Evolutionary conservation across 305 asterid genomes (phyloP).

Genomic region (Caryopteris hybrid): DNA sequence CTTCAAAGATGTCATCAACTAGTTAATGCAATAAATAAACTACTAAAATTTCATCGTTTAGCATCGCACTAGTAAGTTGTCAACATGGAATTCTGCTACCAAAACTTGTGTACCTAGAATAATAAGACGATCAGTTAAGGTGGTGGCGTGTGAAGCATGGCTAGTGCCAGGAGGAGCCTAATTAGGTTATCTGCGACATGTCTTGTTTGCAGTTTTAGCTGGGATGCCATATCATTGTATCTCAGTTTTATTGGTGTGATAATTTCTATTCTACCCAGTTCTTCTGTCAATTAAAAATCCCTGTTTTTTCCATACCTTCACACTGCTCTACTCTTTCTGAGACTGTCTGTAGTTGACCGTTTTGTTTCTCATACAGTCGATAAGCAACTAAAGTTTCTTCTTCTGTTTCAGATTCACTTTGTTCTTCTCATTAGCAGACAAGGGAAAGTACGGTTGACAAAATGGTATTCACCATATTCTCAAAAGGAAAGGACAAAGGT

Average conservation of each 20-base stretch:
- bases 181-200: background rate
- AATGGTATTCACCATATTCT: constrained; percentile 51
- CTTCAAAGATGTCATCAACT: background rate
- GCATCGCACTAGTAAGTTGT: background rate
- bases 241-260: background rate
- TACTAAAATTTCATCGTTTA: background rate
- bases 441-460: constrained; percentile 53
- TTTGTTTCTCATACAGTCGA: background rate
- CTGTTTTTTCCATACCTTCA: background rate
- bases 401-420: constrained; percentile 44
- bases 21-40: background rate
- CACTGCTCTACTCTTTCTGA: background rate
- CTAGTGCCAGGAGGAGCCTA: background rate
- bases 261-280: background rate
- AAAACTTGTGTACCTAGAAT: background rate
- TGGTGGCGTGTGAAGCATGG: constrained; percentile 4
- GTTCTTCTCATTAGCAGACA: constrained; percentile 56
- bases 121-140: background rate
- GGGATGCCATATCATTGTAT: background rate
- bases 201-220: background rate
- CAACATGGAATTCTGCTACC: background rate
- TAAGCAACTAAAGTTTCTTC: constrained; percentile 13
- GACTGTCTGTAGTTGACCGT: background rate
- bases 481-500: constrained; percentile 58
- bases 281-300: background rate